Conservation (phyloP, 495 filamentous ascomycete species). For the Eremomyces bilateralis region DNA sequence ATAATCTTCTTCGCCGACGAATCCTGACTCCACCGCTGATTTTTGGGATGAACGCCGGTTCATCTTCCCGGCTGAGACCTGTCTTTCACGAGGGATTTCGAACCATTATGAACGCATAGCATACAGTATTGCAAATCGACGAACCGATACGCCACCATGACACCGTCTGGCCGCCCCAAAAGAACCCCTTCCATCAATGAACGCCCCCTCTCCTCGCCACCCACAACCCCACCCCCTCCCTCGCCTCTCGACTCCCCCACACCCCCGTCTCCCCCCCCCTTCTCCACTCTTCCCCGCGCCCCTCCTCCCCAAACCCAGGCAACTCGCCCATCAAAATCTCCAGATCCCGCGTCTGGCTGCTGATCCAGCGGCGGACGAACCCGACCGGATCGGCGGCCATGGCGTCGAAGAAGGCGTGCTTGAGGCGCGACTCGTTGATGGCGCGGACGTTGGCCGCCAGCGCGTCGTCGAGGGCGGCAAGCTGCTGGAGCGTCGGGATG, state of each 20-base stretch:
- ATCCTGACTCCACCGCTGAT: too few species aligned
- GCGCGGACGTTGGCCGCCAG: conserved; percentile 60
- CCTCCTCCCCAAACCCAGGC: conserved; percentile 33
- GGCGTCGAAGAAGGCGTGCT: conserved; percentile 59
- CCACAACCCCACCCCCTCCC: too few species aligned
- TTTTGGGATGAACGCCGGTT: too few species aligned
- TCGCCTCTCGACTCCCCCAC: conserved; percentile 23
- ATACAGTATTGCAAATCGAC: too few species aligned
- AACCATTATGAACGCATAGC: too few species aligned
- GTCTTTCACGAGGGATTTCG: too few species aligned
- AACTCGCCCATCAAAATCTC: conserved; percentile 74
- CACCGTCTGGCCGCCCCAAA: too few species aligned
- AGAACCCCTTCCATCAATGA: too few species aligned
- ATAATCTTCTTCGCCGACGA: too few species aligned
- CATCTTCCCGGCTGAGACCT: too few species aligned
- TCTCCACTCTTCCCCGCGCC: conserved; percentile 33
- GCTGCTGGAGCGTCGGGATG: conserved; percentile 41
- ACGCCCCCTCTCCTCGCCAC: too few species aligned
- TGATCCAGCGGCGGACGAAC: conserved; percentile 68
- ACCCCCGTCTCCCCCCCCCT: conserved; percentile 31
- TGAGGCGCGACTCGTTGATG: conserved; percentile 56
- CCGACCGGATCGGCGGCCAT: conserved; percentile 59
- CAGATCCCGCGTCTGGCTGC: conserved; percentile 70
- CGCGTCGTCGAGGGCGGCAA: conserved; percentile 57
- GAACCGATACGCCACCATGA: too few species aligned